These are phyloP conservation scores for Sarcomyxa edulis DNA, from an alignment of 768 basidiomycete species.

Conservation along the genomic window DNA sequence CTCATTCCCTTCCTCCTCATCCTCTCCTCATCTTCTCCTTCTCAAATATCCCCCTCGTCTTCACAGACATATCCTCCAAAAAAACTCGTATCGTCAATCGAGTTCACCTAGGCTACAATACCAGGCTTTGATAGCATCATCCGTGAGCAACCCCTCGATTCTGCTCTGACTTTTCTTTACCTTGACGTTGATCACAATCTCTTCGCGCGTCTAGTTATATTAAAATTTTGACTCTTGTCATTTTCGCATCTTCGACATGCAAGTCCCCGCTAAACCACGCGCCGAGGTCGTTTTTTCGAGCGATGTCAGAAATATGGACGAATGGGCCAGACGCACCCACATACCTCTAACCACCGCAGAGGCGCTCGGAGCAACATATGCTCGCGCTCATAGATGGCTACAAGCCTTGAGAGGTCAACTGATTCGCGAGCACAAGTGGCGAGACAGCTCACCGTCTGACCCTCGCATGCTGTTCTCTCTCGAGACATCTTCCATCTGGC, in stretches of 20 bases:
- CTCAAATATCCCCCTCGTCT: neutral
- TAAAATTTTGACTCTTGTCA: too few relatives aligned
- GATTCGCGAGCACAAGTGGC: constrained; percentile 66
- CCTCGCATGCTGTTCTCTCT: constrained; percentile 73
- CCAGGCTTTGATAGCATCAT: neutral
- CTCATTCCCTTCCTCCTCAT: too few relatives aligned
- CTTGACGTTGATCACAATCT: too few relatives aligned
- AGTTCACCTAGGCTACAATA: neutral
- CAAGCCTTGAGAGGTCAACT: constrained; percentile 57
- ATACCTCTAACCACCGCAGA: constrained; percentile 83
- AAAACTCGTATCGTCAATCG: neutral
- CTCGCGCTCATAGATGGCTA: constrained; percentile 76
- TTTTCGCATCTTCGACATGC: constrained; percentile 21
- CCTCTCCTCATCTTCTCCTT: too few relatives aligned
- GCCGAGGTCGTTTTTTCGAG: constrained; percentile 72
- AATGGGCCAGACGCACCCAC: constrained; percentile 73
- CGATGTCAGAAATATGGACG: constrained; percentile 78
- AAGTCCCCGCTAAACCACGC: constrained; percentile 14
- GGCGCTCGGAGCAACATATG: constrained; percentile 75
- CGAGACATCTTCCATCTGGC: constrained; percentile 75
- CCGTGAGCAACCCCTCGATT: neutral
- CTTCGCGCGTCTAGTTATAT: too few relatives aligned
- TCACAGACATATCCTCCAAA: neutral
- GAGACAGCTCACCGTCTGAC: constrained; percentile 54
- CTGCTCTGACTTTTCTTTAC: too few relatives aligned